A percentile compares a stretch with the other conserved stretches of the same genome.
Evolutionary conservation across 768 basidiomycete species (phyloP).

Genomic region (Gautieria morchelliformis): DNA sequence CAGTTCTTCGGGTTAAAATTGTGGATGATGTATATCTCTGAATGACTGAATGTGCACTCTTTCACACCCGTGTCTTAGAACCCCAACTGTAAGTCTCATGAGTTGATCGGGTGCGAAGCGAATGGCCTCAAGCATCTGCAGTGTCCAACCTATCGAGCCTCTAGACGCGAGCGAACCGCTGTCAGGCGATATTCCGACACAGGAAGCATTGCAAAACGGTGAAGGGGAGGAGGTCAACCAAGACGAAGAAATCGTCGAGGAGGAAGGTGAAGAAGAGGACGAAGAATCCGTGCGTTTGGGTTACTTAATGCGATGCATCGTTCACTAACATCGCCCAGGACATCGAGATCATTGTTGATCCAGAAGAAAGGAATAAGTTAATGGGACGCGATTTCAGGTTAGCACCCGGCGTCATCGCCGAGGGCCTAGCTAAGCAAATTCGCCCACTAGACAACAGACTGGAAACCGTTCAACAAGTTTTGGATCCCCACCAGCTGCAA

Average conservation of each 20-base stretch:
- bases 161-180: conserved; percentile 34
- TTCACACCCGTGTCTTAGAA: conserved; percentile 32
- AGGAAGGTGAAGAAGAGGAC: conserved; percentile 34
- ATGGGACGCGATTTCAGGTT: conserved; percentile 62
- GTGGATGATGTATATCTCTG: conserved; percentile 21
- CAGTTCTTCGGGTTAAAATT: conserved; percentile 11
- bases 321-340: conserved; percentile 36
- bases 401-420: conserved; percentile 11
- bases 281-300: conserved; percentile 21
- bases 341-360: conserved; percentile 88
- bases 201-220: conserved; percentile 29
- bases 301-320: neutral
- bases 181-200: conserved; percentile 40
- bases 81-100: conserved; percentile 50
- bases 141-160: conserved; percentile 24
- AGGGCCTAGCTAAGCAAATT: neutral
- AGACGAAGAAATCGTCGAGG: conserved; percentile 22
- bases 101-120: conserved; percentile 5
- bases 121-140: conserved; percentile 18
- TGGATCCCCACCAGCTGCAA: conserved; percentile 21
- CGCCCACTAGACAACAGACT: conserved; percentile 16
- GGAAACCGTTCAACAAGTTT: neutral
- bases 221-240: conserved; percentile 10
- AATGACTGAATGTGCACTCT: conserved; percentile 25
- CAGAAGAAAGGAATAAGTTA: conserved; percentile 15